These are phyloP conservation scores for Raddia distichophylla DNA, from an alignment of 176 grass and related monocot genomes.

Conservation along the genomic window DNA sequence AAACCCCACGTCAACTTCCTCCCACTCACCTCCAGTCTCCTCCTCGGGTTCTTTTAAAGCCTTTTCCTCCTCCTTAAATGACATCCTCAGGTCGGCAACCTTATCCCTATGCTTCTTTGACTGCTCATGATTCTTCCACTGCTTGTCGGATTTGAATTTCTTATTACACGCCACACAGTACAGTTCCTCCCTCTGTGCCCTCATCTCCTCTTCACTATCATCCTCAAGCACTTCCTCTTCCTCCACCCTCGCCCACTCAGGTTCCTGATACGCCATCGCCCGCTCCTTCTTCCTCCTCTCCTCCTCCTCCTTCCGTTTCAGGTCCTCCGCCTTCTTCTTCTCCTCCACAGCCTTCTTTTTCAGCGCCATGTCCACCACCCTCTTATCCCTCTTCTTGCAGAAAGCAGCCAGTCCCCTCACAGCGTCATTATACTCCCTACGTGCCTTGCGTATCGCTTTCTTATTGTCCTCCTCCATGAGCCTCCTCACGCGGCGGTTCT, in stretches of 20 bases:
- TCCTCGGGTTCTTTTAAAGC: slow-evolving; percentile 59
- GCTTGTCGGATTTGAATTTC: slow-evolving; percentile 97
- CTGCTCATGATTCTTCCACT: slow-evolving; percentile 99
- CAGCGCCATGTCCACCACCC: slow-evolving; percentile 75
- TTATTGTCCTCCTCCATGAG: slow-evolving; percentile 97
- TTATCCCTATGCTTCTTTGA: slow-evolving; percentile 97
- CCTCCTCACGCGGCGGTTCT: slow-evolving; percentile 71
- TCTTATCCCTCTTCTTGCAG: slow-evolving; percentile 94
- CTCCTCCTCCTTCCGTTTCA: slow-evolving; percentile 70
- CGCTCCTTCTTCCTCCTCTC: slow-evolving; percentile 82
- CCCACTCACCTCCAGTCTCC: slow-evolving; percentile 38
- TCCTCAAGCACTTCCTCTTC: slow-evolving; percentile 63
- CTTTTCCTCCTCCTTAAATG: slow-evolving; percentile 71
- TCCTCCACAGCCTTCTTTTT: slow-evolving; percentile 82
- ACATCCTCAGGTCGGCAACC: slow-evolving; percentile 66
- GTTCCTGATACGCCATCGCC: slow-evolving; percentile 72
- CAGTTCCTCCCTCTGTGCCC: slow-evolving; percentile 72
- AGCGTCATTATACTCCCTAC: slow-evolving; percentile 82
- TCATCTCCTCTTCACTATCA: slow-evolving; percentile 58
- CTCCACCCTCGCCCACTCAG: slow-evolving; percentile 75
- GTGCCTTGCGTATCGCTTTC: slow-evolving; percentile 77
- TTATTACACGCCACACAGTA: slow-evolving; percentile 94
- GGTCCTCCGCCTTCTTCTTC: slow-evolving; percentile 63
- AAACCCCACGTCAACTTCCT: slow-evolving; percentile 64
- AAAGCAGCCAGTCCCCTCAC: slow-evolving; percentile 76